Evolutionary conservation across 73 alveolate species (phyloP), one percentile per base, ranked within the genome.

Genomic region (Durusdinium trenchii): DNA sequence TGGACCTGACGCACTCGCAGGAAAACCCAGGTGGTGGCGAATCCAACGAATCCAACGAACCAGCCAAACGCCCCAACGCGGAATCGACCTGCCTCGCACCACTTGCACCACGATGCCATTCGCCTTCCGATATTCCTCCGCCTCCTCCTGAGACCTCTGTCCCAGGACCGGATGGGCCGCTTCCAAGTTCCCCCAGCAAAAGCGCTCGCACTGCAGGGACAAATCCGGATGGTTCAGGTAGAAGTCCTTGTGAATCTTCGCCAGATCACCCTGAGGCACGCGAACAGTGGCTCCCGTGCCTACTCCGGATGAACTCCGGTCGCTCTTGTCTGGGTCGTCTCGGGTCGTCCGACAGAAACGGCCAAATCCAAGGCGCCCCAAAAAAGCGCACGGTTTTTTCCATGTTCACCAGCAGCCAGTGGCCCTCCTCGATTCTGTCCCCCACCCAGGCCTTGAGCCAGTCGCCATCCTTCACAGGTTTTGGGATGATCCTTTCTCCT

Each of bases 151-250:
- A 9, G 93, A 45, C 28, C 99, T 60, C 18, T 45, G 64, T 23
- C 99, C 99, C 47, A 93, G 30, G 50, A 75, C 92, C 6, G 99
- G 99, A 51, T 93, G 99, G 4, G 99, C 99, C 47, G 48, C 83
- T 40, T 93, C 93, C 62, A 93, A 47, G 86, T 93, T 93, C 47
- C 99, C 99, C 71, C 86, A 93, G 93, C 99, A 93, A 47, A 75
- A 93, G 30, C 84, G 48, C 99, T 93, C 99, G 46, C 87, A 67
- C 43, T 36, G 75, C 82, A 93, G 40, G 7, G 93, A 60, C 2
- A 82, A 93, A 76, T 93, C 99, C 23, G 99, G 99, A 35, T 93
- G 99, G 50, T 54, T 93, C 67, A 93, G 40, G 52, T 93, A 93
- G 54, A 93, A 93, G 54, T 93, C 99, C 43, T 93, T 91, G 97